Evolutionary conservation across 495 filamentous ascomycete species (phyloP), one percentile per base, ranked within the genome.

Genomic region (Bombardia bombarda): DNA sequence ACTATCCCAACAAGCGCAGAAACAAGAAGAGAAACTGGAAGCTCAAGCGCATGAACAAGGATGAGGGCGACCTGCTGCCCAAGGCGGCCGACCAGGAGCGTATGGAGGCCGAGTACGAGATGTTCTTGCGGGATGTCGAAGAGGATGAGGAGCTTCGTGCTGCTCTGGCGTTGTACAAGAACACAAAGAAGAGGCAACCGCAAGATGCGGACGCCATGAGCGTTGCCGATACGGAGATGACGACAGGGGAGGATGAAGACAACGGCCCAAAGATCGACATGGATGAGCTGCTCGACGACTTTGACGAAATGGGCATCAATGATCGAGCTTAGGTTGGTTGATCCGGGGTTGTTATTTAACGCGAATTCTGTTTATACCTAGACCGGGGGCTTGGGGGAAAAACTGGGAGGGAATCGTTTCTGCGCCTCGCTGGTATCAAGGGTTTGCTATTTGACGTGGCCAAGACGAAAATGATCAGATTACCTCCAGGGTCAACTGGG

Each of bases 111-210:
- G 92, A 99, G 62, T 97, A 88, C 58, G 93, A 99, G 71, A 79
- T 86, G 79, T 99, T 99, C 78, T 67, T 99, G 67, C 79, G 86
- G 31, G 93, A 97, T 63, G 84, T 99, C 9, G 93, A 99, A 63
- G 89, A 95, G 59, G 93, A 99, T 59, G 73, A 81, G 30, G 93
- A 99, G 52, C 70, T 99, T 38, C 73, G 90, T 21, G 68, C 77
- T 38, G 88, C 87, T 4, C 61, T 97, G 55, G 83, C 85, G 41
- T 53, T 99, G 53, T 99, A 94, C 65, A 95, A 95, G 72, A 65
- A 65, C 41, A 57, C 63, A 34, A 59, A 62, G 46, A 56, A 61
- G 49, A 62, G 50, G 34, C 58, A 62, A 53, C 50, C 41, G 36
- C 53, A 51, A 38, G 61, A 65, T 44, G 47, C 51, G 3, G 74